These are phyloP conservation scores for Talinum fruticosum DNA, from an alignment of 148 eudicot genomes.

Conservation along the genomic window DNA sequence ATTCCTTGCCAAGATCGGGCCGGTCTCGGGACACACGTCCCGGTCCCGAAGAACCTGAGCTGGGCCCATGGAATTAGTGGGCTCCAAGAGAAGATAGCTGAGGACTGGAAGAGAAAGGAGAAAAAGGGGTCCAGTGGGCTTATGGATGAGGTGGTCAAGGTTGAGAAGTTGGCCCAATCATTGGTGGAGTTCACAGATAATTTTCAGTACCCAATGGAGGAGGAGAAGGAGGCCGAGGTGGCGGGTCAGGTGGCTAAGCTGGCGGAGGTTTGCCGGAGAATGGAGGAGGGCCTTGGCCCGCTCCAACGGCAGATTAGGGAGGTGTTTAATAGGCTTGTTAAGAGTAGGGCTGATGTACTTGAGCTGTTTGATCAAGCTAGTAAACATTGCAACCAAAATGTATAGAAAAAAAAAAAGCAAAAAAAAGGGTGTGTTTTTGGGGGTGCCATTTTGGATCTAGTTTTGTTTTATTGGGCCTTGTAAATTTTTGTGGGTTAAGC, in stretches of 20 bases:
- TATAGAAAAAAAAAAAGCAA: slow-evolving; percentile 14
- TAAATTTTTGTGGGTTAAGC: slow-evolving; percentile 11
- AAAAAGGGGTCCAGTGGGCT: slow-evolving; percentile 72
- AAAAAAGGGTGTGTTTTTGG: neutral
- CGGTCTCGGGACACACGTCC: slow-evolving; percentile 63
- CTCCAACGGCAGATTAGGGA: slow-evolving; percentile 72
- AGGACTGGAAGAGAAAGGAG: slow-evolving; percentile 93
- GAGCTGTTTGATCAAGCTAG: slow-evolving; percentile 71
- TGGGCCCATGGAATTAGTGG: slow-evolving; percentile 66
- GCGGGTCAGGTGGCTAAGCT: slow-evolving; percentile 57
- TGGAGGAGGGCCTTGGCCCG: slow-evolving; percentile 81
- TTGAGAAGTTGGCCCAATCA: slow-evolving; percentile 49
- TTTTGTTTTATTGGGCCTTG: slow-evolving; percentile 6
- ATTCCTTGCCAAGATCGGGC: slow-evolving; percentile 81
- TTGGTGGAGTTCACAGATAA: slow-evolving; percentile 52
- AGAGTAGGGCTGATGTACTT: slow-evolving; percentile 64
- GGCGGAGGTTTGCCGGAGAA: slow-evolving; percentile 55
- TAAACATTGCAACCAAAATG: slow-evolving; percentile 41
- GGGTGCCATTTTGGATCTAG: neutral
- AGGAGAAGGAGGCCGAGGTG: slow-evolving; percentile 59
- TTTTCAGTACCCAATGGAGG: slow-evolving; percentile 68
- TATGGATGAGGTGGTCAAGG: slow-evolving; percentile 63
- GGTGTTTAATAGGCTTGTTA: slow-evolving; percentile 84
- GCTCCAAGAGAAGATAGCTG: slow-evolving; percentile 79
- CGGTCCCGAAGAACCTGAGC: slow-evolving; percentile 49